Conservation (phyloP, 257 asterid species). For the Solanum pinnatisectum region DNA sequence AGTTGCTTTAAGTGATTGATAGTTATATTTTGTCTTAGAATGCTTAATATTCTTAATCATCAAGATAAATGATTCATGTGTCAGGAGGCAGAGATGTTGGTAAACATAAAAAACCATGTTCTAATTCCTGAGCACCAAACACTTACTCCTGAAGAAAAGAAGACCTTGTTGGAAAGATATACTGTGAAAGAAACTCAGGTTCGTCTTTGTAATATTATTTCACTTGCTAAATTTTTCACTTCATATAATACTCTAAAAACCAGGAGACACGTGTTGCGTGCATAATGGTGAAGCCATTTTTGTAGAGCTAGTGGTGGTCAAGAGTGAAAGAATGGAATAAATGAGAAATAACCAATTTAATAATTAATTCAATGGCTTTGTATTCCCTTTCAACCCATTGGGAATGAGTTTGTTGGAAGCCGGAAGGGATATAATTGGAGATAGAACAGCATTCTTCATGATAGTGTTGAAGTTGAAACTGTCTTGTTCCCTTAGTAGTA, state of each 20-base stretch:
- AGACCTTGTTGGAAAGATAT: conserved; percentile 73
- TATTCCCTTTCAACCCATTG: background rate
- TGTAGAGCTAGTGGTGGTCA: background rate
- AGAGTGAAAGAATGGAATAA: background rate
- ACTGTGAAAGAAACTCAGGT: conserved; percentile 96
- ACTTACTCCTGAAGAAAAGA: conserved; percentile 70
- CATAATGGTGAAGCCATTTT: background rate
- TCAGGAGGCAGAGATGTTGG: conserved; percentile 70
- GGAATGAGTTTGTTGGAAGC: background rate
- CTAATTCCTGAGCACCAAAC: conserved; percentile 84
- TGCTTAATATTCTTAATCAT: background rate
- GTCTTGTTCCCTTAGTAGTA: background rate
- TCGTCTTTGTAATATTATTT: background rate
- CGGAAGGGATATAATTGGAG: background rate
- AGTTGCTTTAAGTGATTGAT: background rate
- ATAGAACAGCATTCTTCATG: background rate
- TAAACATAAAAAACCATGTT: conserved; percentile 76
- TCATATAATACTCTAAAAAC: background rate
- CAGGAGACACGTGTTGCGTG: background rate
- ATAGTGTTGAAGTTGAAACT: background rate
- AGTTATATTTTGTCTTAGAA: background rate
- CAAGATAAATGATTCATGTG: background rate
- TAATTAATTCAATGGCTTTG: background rate
- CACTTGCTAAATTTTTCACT: background rate
- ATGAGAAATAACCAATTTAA: background rate